Evolutionary conservation across 768 basidiomycete genomes (phyloP).

Genomic region (Thelephora ganbajun): DNA sequence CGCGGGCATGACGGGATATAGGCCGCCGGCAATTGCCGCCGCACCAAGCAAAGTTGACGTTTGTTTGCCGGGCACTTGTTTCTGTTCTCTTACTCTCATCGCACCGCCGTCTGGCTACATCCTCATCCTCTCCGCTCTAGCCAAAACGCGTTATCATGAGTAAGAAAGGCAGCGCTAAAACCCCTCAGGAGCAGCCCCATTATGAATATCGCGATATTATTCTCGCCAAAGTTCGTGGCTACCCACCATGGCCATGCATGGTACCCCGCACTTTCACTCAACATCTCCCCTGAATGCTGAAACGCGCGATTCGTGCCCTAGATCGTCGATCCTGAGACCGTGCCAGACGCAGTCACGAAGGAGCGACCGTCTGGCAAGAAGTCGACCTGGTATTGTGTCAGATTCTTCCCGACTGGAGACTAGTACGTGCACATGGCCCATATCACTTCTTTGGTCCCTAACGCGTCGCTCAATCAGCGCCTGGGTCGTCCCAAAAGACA

Average conservation of each 20-base stretch:
- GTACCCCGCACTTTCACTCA: slow-evolving; percentile 32
- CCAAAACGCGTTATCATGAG: slow-evolving; percentile 17
- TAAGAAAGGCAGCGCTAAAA: slow-evolving; percentile 39
- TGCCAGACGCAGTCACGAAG: slow-evolving; percentile 44
- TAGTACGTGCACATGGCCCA: slow-evolving; percentile 45
- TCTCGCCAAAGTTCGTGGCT: slow-evolving; percentile 87
- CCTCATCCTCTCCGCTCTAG: not conserved
- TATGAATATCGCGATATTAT: slow-evolving; percentile 77
- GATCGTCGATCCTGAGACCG: slow-evolving; percentile 66
- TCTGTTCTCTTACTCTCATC: no score
- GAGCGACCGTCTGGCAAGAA: slow-evolving; percentile 65
- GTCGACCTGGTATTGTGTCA: slow-evolving; percentile 51
- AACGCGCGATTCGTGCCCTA: slow-evolving; percentile 19
- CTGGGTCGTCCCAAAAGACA: slow-evolving; percentile 75
- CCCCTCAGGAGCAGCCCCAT: slow-evolving; percentile 12
- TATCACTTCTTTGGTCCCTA: slow-evolving; percentile 4
- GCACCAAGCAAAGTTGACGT: no score
- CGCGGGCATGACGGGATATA: no score
- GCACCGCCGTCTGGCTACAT: no score
- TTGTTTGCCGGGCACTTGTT: no score
- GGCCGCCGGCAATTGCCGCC: no score
- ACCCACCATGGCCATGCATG: slow-evolving; percentile 89
- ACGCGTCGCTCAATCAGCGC: slow-evolving; percentile 33
- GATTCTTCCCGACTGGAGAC: slow-evolving; percentile 91
- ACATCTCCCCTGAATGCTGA: slow-evolving; percentile 6